Percentiles rank a stretch among this genome's conserved stretches.
phyloP scores from a whole-genome alignment of 106 monocot genomes.

The Acorus calamus region DNA sequence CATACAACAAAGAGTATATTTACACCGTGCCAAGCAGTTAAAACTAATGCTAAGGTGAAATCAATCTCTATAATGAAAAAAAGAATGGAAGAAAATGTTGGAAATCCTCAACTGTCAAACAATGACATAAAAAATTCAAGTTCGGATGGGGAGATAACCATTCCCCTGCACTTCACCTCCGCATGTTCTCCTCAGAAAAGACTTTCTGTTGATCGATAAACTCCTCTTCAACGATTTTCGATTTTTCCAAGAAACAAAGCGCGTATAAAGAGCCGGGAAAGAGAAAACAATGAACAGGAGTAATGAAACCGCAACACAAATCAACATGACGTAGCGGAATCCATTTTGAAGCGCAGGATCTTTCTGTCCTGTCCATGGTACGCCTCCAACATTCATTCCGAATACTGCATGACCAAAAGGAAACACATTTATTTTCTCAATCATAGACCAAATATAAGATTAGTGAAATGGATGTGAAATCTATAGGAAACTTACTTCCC shows the following conservation, averaged over 20 bases:
- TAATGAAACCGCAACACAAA: conserved; percentile 55
- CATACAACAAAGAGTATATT: too few species aligned
- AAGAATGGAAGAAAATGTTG: too few species aligned
- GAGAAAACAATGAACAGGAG: conserved; percentile 51
- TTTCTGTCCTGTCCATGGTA: conserved; percentile 85
- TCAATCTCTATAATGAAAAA: too few species aligned
- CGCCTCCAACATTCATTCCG: conserved; percentile 97
- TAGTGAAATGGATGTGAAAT: neutral
- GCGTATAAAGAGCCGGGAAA: conserved; percentile 53
- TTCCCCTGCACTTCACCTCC: conserved; percentile 14
- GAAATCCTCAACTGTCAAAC: too few species aligned
- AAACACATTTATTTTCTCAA: conserved; percentile 4
- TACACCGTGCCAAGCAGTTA: too few species aligned
- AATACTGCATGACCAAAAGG: conserved; percentile 49
- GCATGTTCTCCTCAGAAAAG: conserved; percentile 25
- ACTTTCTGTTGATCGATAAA: conserved; percentile 46
- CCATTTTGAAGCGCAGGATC: conserved; percentile 47
- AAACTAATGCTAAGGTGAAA: too few species aligned
- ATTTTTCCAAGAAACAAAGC: conserved; percentile 40
- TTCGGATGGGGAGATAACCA: conserved; percentile 24
- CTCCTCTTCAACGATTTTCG: conserved; percentile 22
- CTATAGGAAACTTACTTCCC: conserved; percentile 41
- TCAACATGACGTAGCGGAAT: conserved; percentile 65
- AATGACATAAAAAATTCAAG: too few species aligned
- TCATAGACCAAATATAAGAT: neutral